Conservation (phyloP, 495 filamentous ascomycete genomes). For the Zalerion maritima region DNA sequence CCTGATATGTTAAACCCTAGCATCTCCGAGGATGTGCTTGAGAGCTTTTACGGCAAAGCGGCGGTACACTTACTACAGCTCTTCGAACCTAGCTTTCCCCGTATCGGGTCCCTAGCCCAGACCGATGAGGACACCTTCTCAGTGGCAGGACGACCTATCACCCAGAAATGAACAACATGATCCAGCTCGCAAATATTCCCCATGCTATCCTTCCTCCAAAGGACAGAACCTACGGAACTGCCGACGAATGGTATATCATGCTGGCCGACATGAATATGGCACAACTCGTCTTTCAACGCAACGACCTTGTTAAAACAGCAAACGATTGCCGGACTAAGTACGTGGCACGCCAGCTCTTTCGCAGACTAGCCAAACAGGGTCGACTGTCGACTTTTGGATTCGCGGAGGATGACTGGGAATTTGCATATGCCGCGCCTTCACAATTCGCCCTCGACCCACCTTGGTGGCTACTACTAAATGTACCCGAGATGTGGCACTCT, state of each 20-base stretch:
- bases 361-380: conserved; percentile 14
- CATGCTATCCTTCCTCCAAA: conserved; percentile 17
- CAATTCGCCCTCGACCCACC: conserved; percentile 25
- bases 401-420: conserved; percentile 24
- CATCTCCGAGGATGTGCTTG: conserved; percentile 15
- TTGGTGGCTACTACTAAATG: conserved; percentile 28
- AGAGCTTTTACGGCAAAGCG: conserved; percentile 18
- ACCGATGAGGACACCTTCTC: conserved; percentile 5
- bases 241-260: conserved; percentile 16
- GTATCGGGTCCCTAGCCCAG: conserved; percentile 23
- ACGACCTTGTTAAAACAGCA: conserved; percentile 14
- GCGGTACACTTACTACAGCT: conserved; percentile 23
- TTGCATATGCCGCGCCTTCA: conserved; percentile 25
- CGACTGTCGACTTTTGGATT: conserved; percentile 11
- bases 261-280: conserved; percentile 15
- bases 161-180: conserved; percentile 16
- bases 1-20: conserved; percentile 16
- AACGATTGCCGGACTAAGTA: conserved; percentile 13
- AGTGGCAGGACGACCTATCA: conserved; percentile 11
- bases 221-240: conserved; percentile 10
- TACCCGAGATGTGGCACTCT: conserved; percentile 20
- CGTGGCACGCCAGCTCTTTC: conserved; percentile 14
- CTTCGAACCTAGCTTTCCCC: conserved; percentile 11
- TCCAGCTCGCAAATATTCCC: conserved; percentile 11
- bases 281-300: conserved; percentile 18